Base-by-base conservation (phyloP, 805 yeast genomes). In the Pichia cephalocereana region DNA sequence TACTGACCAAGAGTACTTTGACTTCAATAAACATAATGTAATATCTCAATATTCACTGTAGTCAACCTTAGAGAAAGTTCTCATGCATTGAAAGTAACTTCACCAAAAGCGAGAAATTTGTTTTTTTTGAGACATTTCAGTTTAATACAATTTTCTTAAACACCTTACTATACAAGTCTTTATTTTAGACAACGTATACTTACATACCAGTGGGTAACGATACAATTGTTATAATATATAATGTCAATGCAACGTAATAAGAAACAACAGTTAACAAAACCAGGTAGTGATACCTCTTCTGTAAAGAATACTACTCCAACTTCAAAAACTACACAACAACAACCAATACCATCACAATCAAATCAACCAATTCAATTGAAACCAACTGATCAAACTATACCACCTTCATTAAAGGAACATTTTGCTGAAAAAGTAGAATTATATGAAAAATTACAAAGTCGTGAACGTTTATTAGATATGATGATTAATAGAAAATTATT, bases 381-480 rank as follows among this genome's bases (percentile, higher is more conserved):
- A 44, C 71, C 71, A 26, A 67, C 69, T 5, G 71, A 67, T 48
- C 55, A 59, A 15, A 58, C 64, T 17, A 61, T 67, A 8, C 60
- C 69, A 4, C 54, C 55, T 17, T 56, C 63, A 1, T 43, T 67
- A 19, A 63, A 58, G 34, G 45, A 52, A 15, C 42, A 57, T 39
- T 67, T 66, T 50, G 70, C 71, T 4, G 68, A 65, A 18, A 63
- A 87, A 58, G 80, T 87, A n/a, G 79, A 75, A 18, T 69, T 80
- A 49, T 86, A 86, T 65, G 77, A 83, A 58, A 74, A 80, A 46
- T 70, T 91, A 42, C 75, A 77, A 54, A 88, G 84, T 9, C 87
- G 90, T n/a, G 99, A 93, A 64, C 76, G 80, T 52, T 75, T 80
- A 53, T 67, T 91, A 42, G 98, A 93, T 64, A 77, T 91, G 48